Percentiles rank a stretch among this genome's conserved stretches.
Evolutionary conservation across 257 asterid genomes (phyloP).

Genomic region (Petrea volubilis): DNA sequence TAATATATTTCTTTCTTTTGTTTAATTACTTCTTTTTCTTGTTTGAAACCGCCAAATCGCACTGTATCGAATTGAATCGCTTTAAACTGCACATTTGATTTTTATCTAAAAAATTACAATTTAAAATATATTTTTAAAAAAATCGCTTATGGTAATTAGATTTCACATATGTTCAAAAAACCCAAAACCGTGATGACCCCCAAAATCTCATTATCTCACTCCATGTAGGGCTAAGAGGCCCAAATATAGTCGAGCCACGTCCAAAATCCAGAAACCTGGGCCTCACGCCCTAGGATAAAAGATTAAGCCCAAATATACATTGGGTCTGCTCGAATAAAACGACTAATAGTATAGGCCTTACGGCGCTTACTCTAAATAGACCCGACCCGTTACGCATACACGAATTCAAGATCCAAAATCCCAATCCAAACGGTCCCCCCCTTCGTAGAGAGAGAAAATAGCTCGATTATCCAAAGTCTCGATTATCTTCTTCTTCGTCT

Average conservation of each 20-base stretch:
- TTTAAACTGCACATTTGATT: no score
- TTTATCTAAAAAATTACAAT: no score
- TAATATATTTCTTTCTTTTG: no score
- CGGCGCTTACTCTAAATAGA: neutral
- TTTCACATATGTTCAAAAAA: no score
- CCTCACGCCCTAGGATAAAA: neutral
- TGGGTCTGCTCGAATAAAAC: neutral
- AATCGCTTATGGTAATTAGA: no score
- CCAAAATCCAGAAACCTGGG: neutral
- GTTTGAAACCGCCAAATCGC: no score
- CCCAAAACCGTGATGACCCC: no score
- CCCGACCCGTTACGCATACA: neutral
- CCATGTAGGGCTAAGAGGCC: neutral
- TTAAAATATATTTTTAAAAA: no score
- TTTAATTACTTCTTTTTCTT: no score
- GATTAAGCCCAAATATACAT: neutral
- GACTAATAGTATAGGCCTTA: neutral
- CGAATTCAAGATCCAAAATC: neutral
- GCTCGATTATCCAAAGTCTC: constrained; percentile 9
- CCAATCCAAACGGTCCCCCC: constrained; percentile 24
- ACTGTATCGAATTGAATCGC: no score
- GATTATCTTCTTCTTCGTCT: constrained; percentile 17
- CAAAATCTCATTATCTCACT: no score
- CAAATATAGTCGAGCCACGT: neutral
- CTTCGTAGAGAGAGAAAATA: constrained; percentile 11